These are phyloP conservation scores for Linnemannia schmuckeri DNA, from an alignment of 192 early-diverging fungal species.

Conservation along the genomic window DNA sequence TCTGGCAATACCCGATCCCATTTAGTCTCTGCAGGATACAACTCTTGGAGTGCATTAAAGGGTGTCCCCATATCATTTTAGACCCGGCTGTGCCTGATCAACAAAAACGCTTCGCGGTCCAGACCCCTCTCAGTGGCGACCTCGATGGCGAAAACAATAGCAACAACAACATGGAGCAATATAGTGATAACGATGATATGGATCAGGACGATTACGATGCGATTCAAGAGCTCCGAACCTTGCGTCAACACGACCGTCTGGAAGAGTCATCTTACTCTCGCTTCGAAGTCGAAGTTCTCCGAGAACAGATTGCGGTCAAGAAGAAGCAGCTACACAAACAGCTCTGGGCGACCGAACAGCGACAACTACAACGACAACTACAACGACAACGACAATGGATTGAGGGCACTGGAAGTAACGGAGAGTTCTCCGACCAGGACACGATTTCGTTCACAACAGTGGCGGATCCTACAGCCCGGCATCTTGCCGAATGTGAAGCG, in stretches of 20 bases:
- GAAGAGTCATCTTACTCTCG: slow-evolving; percentile 12
- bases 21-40: slow-evolving; percentile 42
- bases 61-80: background rate
- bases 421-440: background rate
- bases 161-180: background rate
- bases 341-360: slow-evolving; percentile 22
- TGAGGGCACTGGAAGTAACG: background rate
- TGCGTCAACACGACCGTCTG: slow-evolving; percentile 1
- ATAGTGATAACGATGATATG: slow-evolving; percentile 2
- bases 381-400: slow-evolving; percentile 2
- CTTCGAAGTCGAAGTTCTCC: background rate
- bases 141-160: background rate
- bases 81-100: background rate
- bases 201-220: slow-evolving; percentile 42
- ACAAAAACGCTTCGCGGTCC: background rate
- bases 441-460: slow-evolving; percentile 12
- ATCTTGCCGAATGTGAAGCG: slow-evolving; percentile 9
- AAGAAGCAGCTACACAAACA: slow-evolving; percentile 34
- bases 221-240: slow-evolving; percentile 16
- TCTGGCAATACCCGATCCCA: slow-evolving; percentile 44
- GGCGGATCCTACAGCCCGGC: background rate
- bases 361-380: too few species aligned
- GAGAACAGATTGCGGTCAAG: background rate
- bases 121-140: background rate
- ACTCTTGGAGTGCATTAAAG: slow-evolving; percentile 22